Evolutionary conservation across 2,329 filamentous ascomycete species (phyloP).

Genomic region (Aspergillus sp.): DNA sequence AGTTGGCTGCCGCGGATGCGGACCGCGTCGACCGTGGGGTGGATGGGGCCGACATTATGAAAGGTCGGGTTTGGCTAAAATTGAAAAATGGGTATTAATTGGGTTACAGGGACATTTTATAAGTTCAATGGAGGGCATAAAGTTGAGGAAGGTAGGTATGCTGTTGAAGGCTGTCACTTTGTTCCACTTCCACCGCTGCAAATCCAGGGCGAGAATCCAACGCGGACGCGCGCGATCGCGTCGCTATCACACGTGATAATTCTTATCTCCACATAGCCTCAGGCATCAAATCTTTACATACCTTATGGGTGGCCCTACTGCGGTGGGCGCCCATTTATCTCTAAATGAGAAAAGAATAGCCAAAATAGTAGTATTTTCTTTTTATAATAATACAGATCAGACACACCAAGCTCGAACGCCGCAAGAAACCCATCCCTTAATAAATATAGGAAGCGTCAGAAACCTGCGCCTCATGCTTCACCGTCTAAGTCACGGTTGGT

Average conservation of each 20-base stretch:
- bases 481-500: conserved; percentile 1
- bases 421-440: conserved; percentile 16
- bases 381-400: conserved; percentile 15
- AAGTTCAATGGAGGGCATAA: background rate
- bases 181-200: background rate
- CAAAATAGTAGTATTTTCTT: conserved; percentile 3
- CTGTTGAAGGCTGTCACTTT: background rate
- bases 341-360: background rate
- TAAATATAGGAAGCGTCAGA: conserved; percentile 13
- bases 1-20: conserved; percentile 27
- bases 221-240: conserved; percentile 16
- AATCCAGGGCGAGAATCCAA: conserved; percentile 15
- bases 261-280: background rate
- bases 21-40: conserved; percentile 36
- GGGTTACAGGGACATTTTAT: conserved; percentile 1
- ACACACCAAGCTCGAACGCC: conserved; percentile 14
- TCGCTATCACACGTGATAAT: conserved; percentile 19
- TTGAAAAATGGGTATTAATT: background rate
- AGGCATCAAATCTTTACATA: background rate
- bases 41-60: conserved; percentile 32
- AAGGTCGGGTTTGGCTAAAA: background rate
- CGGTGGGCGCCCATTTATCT: no score
- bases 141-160: background rate
- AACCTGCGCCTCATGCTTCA: conserved; percentile 10
- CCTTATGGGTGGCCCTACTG: no score